phyloP scores from a whole-genome alignment of 31 red algal species.

The Endocladia muricata region DNA sequence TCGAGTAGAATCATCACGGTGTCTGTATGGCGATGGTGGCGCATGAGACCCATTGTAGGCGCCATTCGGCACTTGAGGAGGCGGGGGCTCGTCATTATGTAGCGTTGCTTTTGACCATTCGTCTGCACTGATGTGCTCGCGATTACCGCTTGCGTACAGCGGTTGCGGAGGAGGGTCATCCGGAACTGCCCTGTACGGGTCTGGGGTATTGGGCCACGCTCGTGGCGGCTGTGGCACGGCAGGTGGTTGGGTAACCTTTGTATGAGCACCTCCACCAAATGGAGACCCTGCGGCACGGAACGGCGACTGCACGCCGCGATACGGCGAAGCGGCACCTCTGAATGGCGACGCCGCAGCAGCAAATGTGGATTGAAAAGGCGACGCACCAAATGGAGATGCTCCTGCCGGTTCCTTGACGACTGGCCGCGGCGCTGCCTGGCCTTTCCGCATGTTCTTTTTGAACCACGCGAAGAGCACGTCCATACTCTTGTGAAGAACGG shows the following conservation, averaged over 20 bases:
- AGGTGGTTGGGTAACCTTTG: constrained; percentile 13
- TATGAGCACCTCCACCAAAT: constrained; percentile 40
- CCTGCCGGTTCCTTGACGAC: constrained; percentile 8
- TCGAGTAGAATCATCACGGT: neutral
- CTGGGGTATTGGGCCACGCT: neutral
- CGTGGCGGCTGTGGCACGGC: constrained; percentile 11
- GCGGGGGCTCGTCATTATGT: constrained; percentile 59
- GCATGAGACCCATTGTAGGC: neutral
- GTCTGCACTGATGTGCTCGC: neutral
- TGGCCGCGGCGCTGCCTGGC: neutral
- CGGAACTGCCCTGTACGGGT: neutral
- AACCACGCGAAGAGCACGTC: constrained; percentile 91
- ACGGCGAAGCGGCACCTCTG: constrained; percentile 30
- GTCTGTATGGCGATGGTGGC: neutral
- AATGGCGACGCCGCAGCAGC: constrained; percentile 37
- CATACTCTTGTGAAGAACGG: constrained; percentile 69
- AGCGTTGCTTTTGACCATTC: constrained; percentile 57
- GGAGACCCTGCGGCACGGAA: constrained; percentile 22
- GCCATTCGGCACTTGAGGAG: constrained; percentile 14
- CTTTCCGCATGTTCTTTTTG: constrained; percentile 77
- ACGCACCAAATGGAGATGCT: constrained; percentile 13
- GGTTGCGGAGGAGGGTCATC: constrained; percentile 2
- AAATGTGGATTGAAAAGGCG: constrained; percentile 16
- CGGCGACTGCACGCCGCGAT: constrained; percentile 25
- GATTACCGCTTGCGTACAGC: constrained; percentile 17